Evolutionary conservation across 176 grass and related monocot species (phyloP).

Genomic region (Secale cereale): DNA sequence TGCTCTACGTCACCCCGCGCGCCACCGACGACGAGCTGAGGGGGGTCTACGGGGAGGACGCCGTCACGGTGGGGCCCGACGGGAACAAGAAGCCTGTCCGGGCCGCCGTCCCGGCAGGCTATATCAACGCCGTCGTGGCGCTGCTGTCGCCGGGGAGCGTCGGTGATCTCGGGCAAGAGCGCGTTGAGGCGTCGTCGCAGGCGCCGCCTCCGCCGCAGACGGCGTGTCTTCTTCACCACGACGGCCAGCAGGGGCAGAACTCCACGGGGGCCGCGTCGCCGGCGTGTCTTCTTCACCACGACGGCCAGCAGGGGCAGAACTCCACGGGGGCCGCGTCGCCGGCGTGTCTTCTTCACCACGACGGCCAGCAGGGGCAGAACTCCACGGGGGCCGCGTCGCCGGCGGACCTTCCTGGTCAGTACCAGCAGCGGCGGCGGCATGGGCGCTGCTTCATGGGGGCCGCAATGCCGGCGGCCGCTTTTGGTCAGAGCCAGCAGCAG

Average conservation of each 20-base stretch:
- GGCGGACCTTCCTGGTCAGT: background rate
- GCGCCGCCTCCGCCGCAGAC: background rate
- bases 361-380: background rate
- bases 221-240: background rate
- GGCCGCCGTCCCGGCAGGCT: background rate
- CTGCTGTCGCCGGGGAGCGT: background rate
- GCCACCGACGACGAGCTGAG: background rate
- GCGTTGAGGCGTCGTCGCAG: background rate
- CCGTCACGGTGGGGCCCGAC: background rate
- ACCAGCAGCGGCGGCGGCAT: background rate
- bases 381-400: too few species aligned
- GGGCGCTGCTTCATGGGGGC: too few species aligned
- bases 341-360: background rate
- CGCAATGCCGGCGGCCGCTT: background rate
- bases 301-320: too few species aligned
- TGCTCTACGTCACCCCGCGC: conserved; percentile 33
- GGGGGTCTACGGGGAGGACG: background rate
- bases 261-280: too few species aligned
- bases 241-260: background rate
- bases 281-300: too few species aligned
- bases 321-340: too few species aligned
- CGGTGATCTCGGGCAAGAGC: conserved; percentile 21
- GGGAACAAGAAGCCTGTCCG: background rate
- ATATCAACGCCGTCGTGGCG: background rate
- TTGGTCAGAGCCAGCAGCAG: background rate